phyloP scores from a whole-genome alignment of 2,329 filamentous ascomycete species.

The Epichloe typhina region DNA sequence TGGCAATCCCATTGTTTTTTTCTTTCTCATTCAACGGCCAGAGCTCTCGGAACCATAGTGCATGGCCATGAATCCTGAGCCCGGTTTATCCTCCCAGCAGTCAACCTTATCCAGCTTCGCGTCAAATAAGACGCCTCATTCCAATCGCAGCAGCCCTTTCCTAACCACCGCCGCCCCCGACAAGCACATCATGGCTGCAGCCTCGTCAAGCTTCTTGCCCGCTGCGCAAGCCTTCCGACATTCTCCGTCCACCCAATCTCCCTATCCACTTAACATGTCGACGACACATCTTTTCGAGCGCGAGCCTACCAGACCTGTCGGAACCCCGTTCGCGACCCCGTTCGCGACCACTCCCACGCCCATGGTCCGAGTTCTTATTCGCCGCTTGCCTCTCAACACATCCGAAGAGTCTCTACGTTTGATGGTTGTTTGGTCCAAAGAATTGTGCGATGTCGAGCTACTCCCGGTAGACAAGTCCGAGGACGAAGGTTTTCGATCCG shows the following conservation, averaged over 20 bases:
- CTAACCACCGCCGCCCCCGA: slow-evolving; percentile 16
- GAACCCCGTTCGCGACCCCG: slow-evolving; percentile 23
- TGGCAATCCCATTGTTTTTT: no score
- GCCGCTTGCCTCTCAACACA: slow-evolving; percentile 39
- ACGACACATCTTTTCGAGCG: slow-evolving; percentile 22
- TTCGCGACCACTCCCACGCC: slow-evolving; percentile 22
- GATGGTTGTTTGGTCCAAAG: slow-evolving; percentile 47
- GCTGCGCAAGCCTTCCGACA: slow-evolving; percentile 26
- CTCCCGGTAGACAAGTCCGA: slow-evolving; percentile 34
- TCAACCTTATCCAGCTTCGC: slow-evolving; percentile 14
- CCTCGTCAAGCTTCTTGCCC: slow-evolving; percentile 24
- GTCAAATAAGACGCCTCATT: slow-evolving; percentile 12
- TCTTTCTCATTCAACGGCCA: background rate
- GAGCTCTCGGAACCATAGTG: background rate
- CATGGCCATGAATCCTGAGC: slow-evolving; percentile 18
- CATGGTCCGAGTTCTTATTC: slow-evolving; percentile 35
- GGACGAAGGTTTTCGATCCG: slow-evolving; percentile 37
- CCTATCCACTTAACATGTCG: slow-evolving; percentile 21
- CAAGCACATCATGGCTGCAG: slow-evolving; percentile 28
- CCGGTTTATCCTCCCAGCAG: slow-evolving; percentile 10
- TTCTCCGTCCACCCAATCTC: slow-evolving; percentile 17
- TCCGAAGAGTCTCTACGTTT: slow-evolving; percentile 39
- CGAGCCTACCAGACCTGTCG: slow-evolving; percentile 28
- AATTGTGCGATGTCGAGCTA: slow-evolving; percentile 37
- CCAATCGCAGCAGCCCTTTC: slow-evolving; percentile 21